Base-by-base conservation (phyloP, 2,329 filamentous ascomycete species). In the Cercospora brassicicola region DNA sequence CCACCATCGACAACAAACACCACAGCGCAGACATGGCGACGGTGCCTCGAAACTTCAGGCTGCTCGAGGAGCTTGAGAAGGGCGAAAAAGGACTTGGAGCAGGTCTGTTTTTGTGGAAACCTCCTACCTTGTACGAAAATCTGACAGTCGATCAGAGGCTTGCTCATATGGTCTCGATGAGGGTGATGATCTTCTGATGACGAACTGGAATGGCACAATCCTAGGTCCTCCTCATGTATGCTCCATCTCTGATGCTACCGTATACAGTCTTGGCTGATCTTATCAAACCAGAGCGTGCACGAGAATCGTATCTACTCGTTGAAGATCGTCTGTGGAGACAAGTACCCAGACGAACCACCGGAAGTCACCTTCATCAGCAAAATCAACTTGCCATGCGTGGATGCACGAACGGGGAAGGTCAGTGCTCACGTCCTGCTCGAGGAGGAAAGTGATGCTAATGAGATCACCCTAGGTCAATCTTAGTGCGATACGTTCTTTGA, bases 261-360 rank as follows among this genome's bases (percentile, higher is more conserved):
- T 26, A 10, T n/a, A 26, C 28, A 60, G 33, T 66, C 59, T 23
- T 28, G 60, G 56, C 59, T 64, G 62, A 64, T 10, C 36, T 51
- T 6, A 42, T 9, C 28, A n/a, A 57, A 57, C 18, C 77, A 95
- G 92, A 96, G 93, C 81, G 93, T 90, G 70, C 94, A 98, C 80
- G 95, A 99, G 85, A 99, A 99, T 83, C 91, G 95, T 77, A 99
- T 99, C 83, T 99, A 99, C 86, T 96, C 93, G 74, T 87, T 99
- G 76, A 96, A 94, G 82, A 97, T 99, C 84, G 91, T 96, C 84
- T 99, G 95, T 84, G 94, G 93, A 70, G 86, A 89, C 59, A 85
- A 91, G 67, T 99, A 99, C 80, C 95, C 95, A 62, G 93, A 97
- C 79, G 84, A 88, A 70, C 95, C 95, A 56, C 95, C 95, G 0